Conservation (phyloP, 2,329 filamentous ascomycete species). For the Simplicillium sp. region DNA sequence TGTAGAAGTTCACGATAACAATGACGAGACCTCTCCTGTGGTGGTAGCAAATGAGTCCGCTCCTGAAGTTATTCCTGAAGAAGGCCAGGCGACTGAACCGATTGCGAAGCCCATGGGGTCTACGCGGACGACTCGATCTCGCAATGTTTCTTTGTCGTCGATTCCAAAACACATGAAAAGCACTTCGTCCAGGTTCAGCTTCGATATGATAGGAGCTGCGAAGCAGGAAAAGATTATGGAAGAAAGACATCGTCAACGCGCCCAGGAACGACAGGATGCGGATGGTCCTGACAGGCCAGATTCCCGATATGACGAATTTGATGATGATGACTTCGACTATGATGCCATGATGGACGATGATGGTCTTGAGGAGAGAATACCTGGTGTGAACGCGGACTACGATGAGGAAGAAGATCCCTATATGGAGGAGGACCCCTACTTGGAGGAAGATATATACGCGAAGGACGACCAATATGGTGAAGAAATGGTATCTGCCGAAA, state of each 20-base stretch:
- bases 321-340: constrained; percentile 51
- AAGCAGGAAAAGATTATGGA: constrained; percentile 61
- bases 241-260: constrained; percentile 60
- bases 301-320: constrained; percentile 51
- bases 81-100: background rate
- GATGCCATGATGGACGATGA: constrained; percentile 58
- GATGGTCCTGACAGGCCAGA: constrained; percentile 30
- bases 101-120: constrained; percentile 10
- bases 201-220: constrained; percentile 66
- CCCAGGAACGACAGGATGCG: constrained; percentile 47
- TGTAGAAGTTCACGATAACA: too few relatives aligned
- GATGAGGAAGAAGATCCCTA: constrained; percentile 30
- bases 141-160: constrained; percentile 34
- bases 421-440: constrained; percentile 11
- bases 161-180: constrained; percentile 62
- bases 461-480: constrained; percentile 16
- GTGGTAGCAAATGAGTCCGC: too few relatives aligned
- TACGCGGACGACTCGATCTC: constrained; percentile 26
- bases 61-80: too few relatives aligned
- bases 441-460: constrained; percentile 15
- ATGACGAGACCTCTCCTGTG: too few relatives aligned
- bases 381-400: constrained; percentile 41
- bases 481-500: constrained; percentile 15
- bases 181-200: constrained; percentile 72
- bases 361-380: constrained; percentile 58